These are phyloP conservation scores for Cyberlindnera mrakii DNA, from an alignment of 805 yeast species.

Conservation along the genomic window DNA sequence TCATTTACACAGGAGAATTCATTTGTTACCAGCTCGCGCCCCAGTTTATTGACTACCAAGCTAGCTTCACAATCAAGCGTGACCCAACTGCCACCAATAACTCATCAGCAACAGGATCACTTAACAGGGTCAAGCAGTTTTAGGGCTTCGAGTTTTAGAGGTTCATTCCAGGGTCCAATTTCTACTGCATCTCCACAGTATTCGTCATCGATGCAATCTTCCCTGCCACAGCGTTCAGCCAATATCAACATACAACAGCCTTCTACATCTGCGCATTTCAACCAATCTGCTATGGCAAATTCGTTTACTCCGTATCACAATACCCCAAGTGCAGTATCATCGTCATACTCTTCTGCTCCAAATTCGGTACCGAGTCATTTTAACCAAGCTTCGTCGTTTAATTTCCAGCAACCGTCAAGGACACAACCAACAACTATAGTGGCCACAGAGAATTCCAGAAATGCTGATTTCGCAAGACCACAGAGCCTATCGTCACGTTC, in stretches of 20 bases:
- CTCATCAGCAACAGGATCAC: conserved; percentile 4
- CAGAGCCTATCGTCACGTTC: conserved; percentile 4
- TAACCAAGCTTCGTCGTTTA: conserved; percentile 11
- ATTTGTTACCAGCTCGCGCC: conserved; percentile 10
- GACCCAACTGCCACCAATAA: conserved; percentile 7
- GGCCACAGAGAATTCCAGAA: conserved; percentile 9
- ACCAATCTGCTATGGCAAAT: conserved; percentile 17
- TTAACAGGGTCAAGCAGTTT: conserved; percentile 5
- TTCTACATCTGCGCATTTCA: conserved; percentile 26
- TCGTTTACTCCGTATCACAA: conserved; percentile 35
- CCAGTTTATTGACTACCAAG: conserved; percentile 28
- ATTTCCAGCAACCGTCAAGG: conserved; percentile 27
- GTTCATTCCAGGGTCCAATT: conserved; percentile 1
- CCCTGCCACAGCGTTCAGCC: conserved; percentile 16
- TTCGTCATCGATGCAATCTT: conserved; percentile 1
- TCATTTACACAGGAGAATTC: conserved; percentile 12
- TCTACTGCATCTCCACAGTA: conserved; percentile 2
- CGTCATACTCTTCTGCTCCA: conserved; percentile 35
- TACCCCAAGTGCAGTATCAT: conserved; percentile 42
- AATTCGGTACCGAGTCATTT: conserved; percentile 19
- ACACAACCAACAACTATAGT: conserved; percentile 50
- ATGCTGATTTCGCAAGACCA: conserved; percentile 16
- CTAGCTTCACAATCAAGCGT: conserved; percentile 21
- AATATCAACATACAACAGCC: conserved; percentile 21
- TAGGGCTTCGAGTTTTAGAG: background rate